Conservation (phyloP, 2,329 filamentous ascomycete species). For the Monilinia vaccinii-corymbosi region DNA sequence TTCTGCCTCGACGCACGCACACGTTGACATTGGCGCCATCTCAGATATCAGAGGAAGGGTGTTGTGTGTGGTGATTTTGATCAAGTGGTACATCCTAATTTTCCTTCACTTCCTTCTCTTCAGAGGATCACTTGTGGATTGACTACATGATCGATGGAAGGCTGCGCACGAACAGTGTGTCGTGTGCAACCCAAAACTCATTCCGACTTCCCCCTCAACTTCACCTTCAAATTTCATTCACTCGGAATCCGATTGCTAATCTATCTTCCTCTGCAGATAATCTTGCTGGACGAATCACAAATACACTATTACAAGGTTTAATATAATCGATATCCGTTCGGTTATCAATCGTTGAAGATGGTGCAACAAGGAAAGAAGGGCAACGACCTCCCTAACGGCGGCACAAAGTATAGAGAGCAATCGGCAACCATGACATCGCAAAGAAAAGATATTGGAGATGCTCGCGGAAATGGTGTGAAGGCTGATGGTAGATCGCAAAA, state of each 20-base stretch:
- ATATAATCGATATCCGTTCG: not conserved
- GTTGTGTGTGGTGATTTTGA: slow-evolving; percentile 13
- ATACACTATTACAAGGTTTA: not conserved
- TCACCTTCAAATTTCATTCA: not conserved
- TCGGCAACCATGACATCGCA: slow-evolving; percentile 49
- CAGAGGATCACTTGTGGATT: not conserved
- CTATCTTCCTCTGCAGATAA: slow-evolving; percentile 6
- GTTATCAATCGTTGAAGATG: slow-evolving; percentile 42
- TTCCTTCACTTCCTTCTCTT: not conserved
- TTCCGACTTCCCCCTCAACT: not conserved
- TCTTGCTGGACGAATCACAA: not conserved
- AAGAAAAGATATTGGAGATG: slow-evolving; percentile 48
- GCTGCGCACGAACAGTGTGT: slow-evolving; percentile 8
- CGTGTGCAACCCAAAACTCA: not conserved
- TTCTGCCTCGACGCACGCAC: slow-evolving; percentile 2
- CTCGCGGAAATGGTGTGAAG: slow-evolving; percentile 37
- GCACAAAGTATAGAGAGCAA: slow-evolving; percentile 37
- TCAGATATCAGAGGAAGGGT: slow-evolving; percentile 9
- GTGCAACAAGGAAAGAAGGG: slow-evolving; percentile 39
- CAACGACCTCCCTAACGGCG: slow-evolving; percentile 36
- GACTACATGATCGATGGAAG: not conserved
- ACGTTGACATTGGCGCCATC: slow-evolving; percentile 18
- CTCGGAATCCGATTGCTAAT: not conserved
- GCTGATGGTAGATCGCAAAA: slow-evolving; percentile 43
- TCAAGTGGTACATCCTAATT: slow-evolving; percentile 13